Evolutionary conservation across 495 filamentous ascomycete species (phyloP), one percentile per base, ranked within the genome.

Genomic region (Aspergillus cristatus): DNA sequence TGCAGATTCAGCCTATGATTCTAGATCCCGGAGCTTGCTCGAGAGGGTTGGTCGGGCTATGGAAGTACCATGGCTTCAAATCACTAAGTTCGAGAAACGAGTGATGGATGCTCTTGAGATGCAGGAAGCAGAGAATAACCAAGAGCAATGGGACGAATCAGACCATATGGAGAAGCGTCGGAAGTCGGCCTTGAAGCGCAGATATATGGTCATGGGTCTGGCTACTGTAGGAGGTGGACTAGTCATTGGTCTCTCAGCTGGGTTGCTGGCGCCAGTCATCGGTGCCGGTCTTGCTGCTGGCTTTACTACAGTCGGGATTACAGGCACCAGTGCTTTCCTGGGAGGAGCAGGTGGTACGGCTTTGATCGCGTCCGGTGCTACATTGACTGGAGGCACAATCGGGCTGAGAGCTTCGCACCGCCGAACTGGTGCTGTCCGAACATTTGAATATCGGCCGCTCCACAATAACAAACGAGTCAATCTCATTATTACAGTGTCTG

Each of bases 401-500:
- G 91, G 84, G 14, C 70, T 86, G 35, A 79, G 75, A 55, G 90
- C 91, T n/a, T 83, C 88, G 2, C 67, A 84, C 45, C 74, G 90
- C 45, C 73, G 91, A 29, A 95, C 79, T 1, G 93, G 93, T 18
- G 79, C 89, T 8, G 93, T 99, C 16, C 81, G 78, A 50, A 97
- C 90, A 0, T 99, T 99, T 51, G 91, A 99, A 62, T 99, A 96
- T 51, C 75, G 90, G 28, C 91, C 91, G 18, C 60, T 99, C 32
- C 86, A 97, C 61, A 97, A 99, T 63, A 96, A 96, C 58, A 97
- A 99, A 60, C 73, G 88, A 42, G 82, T 95, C 28, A 97, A 97
- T 50, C 68, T 99, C 17, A 97, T 99, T 47, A 79, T 99, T 32
- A 95, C 93, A 1, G 75, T 99, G 18, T 84, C 90, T 5, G 91